Percentiles rank a stretch among this genome's conserved stretches.
phyloP scores from a whole-genome alignment of 495 filamentous ascomycete species.

The Trichoderma asperelloides region DNA sequence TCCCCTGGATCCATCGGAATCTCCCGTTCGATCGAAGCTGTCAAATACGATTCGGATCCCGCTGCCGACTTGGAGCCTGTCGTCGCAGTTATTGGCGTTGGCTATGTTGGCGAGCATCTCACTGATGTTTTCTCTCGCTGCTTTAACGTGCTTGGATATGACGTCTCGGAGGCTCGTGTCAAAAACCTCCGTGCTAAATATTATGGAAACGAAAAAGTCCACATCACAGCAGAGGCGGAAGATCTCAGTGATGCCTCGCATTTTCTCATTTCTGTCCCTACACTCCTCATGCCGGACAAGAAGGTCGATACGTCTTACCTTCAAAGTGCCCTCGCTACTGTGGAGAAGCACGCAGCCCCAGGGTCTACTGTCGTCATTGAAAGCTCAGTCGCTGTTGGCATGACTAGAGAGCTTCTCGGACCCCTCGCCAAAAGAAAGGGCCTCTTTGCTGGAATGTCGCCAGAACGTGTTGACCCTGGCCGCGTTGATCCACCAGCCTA shows the following conservation, averaged over 20 bases:
- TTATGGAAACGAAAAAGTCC: constrained; percentile 10
- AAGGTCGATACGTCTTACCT: constrained; percentile 26
- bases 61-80: constrained; percentile 13
- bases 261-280: constrained; percentile 32
- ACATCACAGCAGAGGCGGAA: constrained; percentile 19
- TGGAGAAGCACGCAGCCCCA: constrained; percentile 17
- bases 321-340: constrained; percentile 21
- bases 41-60: neutral
- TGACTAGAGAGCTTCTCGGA: constrained; percentile 27
- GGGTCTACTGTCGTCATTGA: constrained; percentile 30
- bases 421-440: constrained; percentile 17
- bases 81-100: constrained; percentile 29
- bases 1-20: too few species aligned
- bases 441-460: constrained; percentile 28
- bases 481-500: constrained; percentile 19
- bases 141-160: constrained; percentile 26
- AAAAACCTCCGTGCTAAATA: constrained; percentile 13
- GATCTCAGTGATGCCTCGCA: constrained; percentile 22
- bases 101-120: constrained; percentile 29
- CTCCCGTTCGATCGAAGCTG: too few species aligned
- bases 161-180: constrained; percentile 22
- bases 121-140: constrained; percentile 20
- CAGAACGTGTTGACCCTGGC: constrained; percentile 31
- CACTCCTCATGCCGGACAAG: constrained; percentile 23
- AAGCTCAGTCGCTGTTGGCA: constrained; percentile 29